Evolutionary conservation across 129 eudicot species (phyloP).

Genomic region (Silybum marianum): DNA sequence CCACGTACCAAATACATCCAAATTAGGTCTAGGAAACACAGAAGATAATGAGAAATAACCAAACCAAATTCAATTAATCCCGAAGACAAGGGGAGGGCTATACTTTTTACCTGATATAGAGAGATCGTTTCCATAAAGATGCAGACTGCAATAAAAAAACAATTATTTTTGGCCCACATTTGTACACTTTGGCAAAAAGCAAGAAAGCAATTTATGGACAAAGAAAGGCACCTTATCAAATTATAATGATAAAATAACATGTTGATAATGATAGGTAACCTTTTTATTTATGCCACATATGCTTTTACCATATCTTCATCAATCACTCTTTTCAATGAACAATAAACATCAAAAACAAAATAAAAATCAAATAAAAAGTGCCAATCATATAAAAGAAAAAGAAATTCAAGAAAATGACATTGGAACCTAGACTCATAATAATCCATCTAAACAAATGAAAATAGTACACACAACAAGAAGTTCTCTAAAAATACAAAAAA

Average conservation of each 20-base stretch:
- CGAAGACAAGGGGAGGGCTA: too few relatives aligned
- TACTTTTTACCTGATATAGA: too few relatives aligned
- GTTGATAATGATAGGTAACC: background rate
- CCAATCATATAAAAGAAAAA: background rate
- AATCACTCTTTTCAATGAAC: slow-evolving; percentile 15
- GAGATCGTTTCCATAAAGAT: background rate
- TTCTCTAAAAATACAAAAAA: background rate
- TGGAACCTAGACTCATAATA: background rate
- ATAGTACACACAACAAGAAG: background rate
- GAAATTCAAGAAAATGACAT: slow-evolving; percentile 19
- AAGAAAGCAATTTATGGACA: background rate
- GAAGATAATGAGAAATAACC: too few relatives aligned
- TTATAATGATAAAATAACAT: background rate
- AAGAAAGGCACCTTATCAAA: background rate
- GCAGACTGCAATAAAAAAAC: background rate
- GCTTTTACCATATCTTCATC: slow-evolving; percentile 6
- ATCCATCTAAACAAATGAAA: slow-evolving; percentile 2
- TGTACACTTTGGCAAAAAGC: background rate
- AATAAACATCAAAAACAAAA: slow-evolving; percentile 15
- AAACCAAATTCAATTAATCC: too few relatives aligned
- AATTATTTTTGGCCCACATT: background rate
- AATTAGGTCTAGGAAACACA: too few relatives aligned
- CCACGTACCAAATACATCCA: too few relatives aligned
- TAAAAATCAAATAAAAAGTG: background rate
- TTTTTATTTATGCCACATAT: slow-evolving; percentile 19